These are phyloP conservation scores for Onygenales sp. DNA, from an alignment of 2,329 filamentous ascomycete genomes.

Conservation along the genomic window DNA sequence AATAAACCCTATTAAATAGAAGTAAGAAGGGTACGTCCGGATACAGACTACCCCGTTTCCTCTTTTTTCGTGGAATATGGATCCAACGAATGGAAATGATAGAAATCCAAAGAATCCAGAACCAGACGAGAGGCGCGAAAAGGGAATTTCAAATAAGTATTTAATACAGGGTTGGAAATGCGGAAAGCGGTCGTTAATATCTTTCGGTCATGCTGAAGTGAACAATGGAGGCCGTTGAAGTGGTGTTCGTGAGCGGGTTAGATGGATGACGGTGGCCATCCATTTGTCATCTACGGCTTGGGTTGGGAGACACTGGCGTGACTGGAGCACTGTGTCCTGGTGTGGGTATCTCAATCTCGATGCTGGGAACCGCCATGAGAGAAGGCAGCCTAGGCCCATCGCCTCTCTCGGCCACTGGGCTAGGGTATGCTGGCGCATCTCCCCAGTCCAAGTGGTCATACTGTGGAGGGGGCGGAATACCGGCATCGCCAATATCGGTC, in stretches of 20 bases:
- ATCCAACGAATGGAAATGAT: too few relatives aligned
- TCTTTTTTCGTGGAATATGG: too few relatives aligned
- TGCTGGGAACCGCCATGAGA: constrained; percentile 14
- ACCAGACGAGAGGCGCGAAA: too few relatives aligned
- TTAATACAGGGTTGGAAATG: too few relatives aligned
- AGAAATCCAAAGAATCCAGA: too few relatives aligned
- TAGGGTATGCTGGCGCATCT: constrained; percentile 33
- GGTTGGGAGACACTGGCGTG: constrained; percentile 12
- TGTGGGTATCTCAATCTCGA: constrained; percentile 16
- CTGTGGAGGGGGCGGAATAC: constrained; percentile 30
- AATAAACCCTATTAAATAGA: too few relatives aligned
- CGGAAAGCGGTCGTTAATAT: too few relatives aligned
- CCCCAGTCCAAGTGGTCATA: constrained; percentile 35
- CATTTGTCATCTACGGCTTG: not conserved
- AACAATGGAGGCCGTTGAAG: too few relatives aligned
- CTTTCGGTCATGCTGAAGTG: too few relatives aligned
- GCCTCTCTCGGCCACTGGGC: constrained; percentile 14
- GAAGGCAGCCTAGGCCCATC: constrained; percentile 10
- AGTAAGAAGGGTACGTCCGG: too few relatives aligned
- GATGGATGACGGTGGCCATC: not conserved
- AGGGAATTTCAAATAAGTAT: too few relatives aligned
- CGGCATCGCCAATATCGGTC: constrained; percentile 25
- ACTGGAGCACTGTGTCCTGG: constrained; percentile 11
- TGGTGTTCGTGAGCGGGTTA: not conserved
- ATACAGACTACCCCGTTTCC: too few relatives aligned